These are phyloP conservation scores for Paramecium bursaria DNA, from an alignment of 73 alveolate species.

Conservation along the genomic window DNA sequence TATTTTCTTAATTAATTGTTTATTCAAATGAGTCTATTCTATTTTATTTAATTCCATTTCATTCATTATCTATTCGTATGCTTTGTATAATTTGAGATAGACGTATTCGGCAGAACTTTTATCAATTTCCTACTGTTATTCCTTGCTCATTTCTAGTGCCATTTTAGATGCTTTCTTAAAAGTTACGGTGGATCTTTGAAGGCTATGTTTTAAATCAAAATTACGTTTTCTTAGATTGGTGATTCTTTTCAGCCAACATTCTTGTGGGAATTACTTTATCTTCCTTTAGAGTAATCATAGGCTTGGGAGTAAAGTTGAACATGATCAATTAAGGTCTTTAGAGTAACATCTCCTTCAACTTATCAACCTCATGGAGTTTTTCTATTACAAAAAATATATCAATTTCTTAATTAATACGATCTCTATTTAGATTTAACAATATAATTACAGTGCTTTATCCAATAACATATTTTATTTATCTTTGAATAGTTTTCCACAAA, in stretches of 20 bases:
- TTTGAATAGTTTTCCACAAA: slow-evolving; percentile 16
- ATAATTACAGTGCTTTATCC: slow-evolving; percentile 8
- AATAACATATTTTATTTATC: slow-evolving; percentile 21
- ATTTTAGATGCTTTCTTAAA: no score
- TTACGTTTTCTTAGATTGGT: not conserved
- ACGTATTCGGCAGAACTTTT: not conserved
- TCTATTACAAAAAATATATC: not conserved
- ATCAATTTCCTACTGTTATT: no score
- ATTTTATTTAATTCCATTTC: slow-evolving; percentile 24
- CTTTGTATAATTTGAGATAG: not conserved
- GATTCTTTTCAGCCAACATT: not conserved
- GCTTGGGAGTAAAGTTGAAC: slow-evolving; percentile 45
- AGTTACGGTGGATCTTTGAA: no score
- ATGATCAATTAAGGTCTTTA: slow-evolving; percentile 30
- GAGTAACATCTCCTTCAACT: slow-evolving; percentile 9
- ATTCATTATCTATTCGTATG: not conserved
- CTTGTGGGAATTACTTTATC: slow-evolving; percentile 6
- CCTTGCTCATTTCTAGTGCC: no score
- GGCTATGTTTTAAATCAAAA: no score
- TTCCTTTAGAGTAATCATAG: slow-evolving; percentile 10
- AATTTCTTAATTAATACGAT: slow-evolving; percentile 2
- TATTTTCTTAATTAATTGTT: not conserved
- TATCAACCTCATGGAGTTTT: slow-evolving; percentile 29
- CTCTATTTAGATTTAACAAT: not conserved
- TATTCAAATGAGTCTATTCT: slow-evolving; percentile 12